These are phyloP conservation scores for Parastagonospora avenae DNA, from an alignment of 2,329 filamentous ascomycete species.

Conservation along the genomic window DNA sequence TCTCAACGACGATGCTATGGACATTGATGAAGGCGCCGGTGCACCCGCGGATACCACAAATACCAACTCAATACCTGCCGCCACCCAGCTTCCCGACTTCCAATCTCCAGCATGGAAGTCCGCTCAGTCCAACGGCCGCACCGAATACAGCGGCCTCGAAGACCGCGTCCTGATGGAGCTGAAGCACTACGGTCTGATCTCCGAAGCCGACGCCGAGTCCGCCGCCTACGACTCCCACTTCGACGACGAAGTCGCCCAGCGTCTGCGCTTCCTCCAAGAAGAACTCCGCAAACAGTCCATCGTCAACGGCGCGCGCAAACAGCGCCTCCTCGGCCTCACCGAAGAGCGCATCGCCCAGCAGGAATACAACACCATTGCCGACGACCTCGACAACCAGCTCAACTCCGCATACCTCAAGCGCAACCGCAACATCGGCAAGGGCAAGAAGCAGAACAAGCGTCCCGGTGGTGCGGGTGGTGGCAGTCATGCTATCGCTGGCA, in stretches of 20 bases:
- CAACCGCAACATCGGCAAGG: conserved; percentile 91
- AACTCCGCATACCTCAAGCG: conserved; percentile 95
- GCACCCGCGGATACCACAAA: conserved; percentile 43
- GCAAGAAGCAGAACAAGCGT: conserved; percentile 81
- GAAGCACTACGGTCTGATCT: conserved; percentile 85
- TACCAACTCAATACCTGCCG: conserved; percentile 61
- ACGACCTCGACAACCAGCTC: conserved; percentile 93
- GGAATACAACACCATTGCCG: conserved; percentile 94
- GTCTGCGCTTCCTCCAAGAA: conserved; percentile 81
- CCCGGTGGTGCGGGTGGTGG: conserved; percentile 77
- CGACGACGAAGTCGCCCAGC: conserved; percentile 92
- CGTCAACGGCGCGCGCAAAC: conserved; percentile 88
- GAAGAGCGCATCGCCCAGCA: conserved; percentile 94
- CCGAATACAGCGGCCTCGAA: conserved; percentile 86
- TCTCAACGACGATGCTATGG: conserved; percentile 54
- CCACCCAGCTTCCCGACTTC: conserved; percentile 80
- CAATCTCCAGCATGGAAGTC: conserved; percentile 79
- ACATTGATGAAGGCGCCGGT: conserved; percentile 53
- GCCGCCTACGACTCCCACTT: conserved; percentile 87
- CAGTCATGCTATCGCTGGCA: conserved; percentile 58
- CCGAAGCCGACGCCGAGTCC: conserved; percentile 67
- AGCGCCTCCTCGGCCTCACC: conserved; percentile 82
- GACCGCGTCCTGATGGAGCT: conserved; percentile 91
- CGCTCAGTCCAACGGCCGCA: conserved; percentile 67
- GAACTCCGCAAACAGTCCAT: conserved; percentile 83